Base-by-base conservation (phyloP, 1,139 yeast species). In the Starmera stellimalicola region DNA sequence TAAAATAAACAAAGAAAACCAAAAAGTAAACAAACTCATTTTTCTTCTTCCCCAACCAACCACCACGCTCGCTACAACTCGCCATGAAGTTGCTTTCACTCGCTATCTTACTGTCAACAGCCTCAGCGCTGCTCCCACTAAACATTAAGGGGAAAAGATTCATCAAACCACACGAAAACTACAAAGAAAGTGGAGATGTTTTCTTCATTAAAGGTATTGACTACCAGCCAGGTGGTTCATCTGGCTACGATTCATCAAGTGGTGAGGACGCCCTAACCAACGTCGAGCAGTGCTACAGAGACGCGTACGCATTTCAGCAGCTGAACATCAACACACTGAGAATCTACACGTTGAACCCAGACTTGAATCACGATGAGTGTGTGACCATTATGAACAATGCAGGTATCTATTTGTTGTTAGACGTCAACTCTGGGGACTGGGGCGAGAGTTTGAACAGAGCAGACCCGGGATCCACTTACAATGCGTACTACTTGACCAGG, bases 371-470 rank as follows among this genome's bases (percentile, higher is more conserved):
- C 55, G 87, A 81, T 51, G 79, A 73, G 47, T 88, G 97, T 65
- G 84, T 88, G 94, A 66, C 84, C 28, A 70, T 81, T 43, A 73
- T 85, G 50, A 77, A 81, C 47, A 78, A 82, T 36, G 95, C 94
- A 7, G 95, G 96, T 35, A 85, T 88, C 45, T 87, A 87, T 50
- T 73, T 87, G 18, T 61, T 88, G 38, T 73, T 93, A 33, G 97
- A 88, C 56, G 93, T 88, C 45, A 84, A 88, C 51, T 75, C 85
- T 41, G 95, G 95, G 25, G 59, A 65, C 31, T 57, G 55, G 23
- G 76, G 76, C 23, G 69, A 70, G 43, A 73, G 88, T 33, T 65
- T 88, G 44, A 75, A 83, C 59, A 74, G 96, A 60, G 68, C 75
- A 37, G 72, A 72, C 42, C 95, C 96, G 27, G 62, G 62, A 44